A percentile compares a stretch with the other conserved stretches of the same genome.
phyloP scores from a whole-genome alignment of 805 yeast species.

The Groenewaldozyma tartarivorans region DNA sequence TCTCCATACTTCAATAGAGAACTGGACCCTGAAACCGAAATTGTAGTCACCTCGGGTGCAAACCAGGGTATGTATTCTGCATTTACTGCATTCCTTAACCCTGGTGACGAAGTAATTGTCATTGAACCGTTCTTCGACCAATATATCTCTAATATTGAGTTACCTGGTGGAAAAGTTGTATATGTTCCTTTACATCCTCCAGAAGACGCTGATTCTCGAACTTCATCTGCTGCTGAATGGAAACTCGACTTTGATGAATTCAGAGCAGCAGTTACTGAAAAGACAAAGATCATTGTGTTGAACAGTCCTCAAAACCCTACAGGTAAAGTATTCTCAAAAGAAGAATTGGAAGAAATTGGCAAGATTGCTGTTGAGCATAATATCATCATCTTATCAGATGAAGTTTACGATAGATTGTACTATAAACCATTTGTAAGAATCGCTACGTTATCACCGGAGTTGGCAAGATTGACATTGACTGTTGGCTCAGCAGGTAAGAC shows the following conservation, averaged over 20 bases:
- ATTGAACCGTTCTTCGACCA: conserved; percentile 97
- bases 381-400: conserved; percentile 77
- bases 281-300: conserved; percentile 77
- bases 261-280: conserved; percentile 56
- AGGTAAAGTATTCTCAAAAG: conserved; percentile 76
- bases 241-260: conserved; percentile 69
- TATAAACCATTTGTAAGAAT: conserved; percentile 72
- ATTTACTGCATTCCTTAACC: conserved; percentile 72
- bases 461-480: conserved; percentile 68
- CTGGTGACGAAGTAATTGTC: conserved; percentile 92
- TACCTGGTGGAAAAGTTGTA: conserved; percentile 86
- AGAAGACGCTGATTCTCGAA: conserved; percentile 47
- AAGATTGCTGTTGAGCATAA: conserved; percentile 77
- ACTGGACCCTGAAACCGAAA: conserved; percentile 46
- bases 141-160: conserved; percentile 85
- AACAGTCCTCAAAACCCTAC: conserved; percentile 96
- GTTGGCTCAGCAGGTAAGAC: conserved; percentile 98
- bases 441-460: conserved; percentile 72
- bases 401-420: conserved; percentile 87
- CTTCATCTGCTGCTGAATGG: conserved; percentile 82
- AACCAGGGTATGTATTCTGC: conserved; percentile 88
- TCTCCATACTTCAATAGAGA: conserved; percentile 52
- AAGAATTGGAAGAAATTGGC: conserved; percentile 70
- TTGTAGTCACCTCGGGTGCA: conserved; percentile 90
- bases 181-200: conserved; percentile 87